Evolutionary conservation across 2,329 filamentous ascomycete genomes (phyloP).

Genomic region (Fusarium virguliforme): DNA sequence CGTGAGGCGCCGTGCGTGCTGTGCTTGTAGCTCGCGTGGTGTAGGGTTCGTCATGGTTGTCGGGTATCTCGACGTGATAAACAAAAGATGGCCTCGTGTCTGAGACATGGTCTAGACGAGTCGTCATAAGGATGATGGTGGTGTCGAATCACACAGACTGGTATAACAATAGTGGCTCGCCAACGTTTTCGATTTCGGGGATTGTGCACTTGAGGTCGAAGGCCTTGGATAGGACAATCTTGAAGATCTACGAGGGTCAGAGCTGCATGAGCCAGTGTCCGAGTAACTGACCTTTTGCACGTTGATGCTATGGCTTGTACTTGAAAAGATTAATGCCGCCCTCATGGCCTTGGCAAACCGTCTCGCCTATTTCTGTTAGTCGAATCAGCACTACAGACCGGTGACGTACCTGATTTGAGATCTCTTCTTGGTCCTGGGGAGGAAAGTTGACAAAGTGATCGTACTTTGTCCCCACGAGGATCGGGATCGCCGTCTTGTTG

Average conservation of each 20-base stretch:
- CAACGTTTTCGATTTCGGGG: conserved; percentile 97
- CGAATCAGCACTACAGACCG: not conserved
- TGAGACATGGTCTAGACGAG: conserved; percentile 13
- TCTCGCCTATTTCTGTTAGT: conserved; percentile 76
- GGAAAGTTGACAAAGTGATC: conserved; percentile 99
- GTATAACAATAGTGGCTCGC: conserved; percentile 94
- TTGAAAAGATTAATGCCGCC: conserved; percentile 97
- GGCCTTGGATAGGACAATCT: conserved; percentile 98
- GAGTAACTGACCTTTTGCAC: conserved; percentile 84
- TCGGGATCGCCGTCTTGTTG: conserved; percentile 99
- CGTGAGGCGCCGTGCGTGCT: conserved; percentile 26
- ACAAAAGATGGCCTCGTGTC: conserved; percentile 36
- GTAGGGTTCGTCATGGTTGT: conserved; percentile 41
- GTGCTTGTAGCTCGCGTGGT: conserved; percentile 23
- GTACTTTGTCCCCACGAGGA: conserved; percentile 97
- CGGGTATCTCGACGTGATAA: conserved; percentile 45
- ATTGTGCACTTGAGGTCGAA: conserved; percentile 99
- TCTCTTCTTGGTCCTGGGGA: conserved; percentile 97
- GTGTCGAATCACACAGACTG: conserved; percentile 67
- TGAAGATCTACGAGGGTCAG: conserved; percentile 84
- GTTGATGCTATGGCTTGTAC: conserved; percentile 99
- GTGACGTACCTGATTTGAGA: conserved; percentile 86
- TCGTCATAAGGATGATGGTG: not conserved
- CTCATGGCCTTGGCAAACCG: conserved; percentile 99
- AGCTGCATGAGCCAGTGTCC: conserved; percentile 3